These are phyloP conservation scores for Tricholoma flavovirens DNA, from an alignment of 768 basidiomycete species.

Conservation along the genomic window DNA sequence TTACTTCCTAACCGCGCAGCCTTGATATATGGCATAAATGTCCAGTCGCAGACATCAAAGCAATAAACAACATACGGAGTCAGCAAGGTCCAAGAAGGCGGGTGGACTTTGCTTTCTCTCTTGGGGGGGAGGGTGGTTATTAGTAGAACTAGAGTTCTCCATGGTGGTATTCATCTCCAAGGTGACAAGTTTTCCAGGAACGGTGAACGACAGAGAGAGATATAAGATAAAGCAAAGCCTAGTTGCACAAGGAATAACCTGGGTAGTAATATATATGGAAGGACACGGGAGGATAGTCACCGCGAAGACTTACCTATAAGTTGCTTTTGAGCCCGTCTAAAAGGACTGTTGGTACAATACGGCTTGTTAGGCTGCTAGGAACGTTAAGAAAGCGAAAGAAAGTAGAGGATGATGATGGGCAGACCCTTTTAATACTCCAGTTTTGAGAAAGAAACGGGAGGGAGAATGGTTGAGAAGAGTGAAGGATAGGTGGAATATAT, in stretches of 20 bases:
- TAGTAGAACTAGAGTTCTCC: constrained; percentile 69
- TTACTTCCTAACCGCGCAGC: constrained; percentile 81
- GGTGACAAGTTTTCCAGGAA: constrained; percentile 47
- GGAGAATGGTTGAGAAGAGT: constrained; percentile 25
- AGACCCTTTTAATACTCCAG: constrained; percentile 48
- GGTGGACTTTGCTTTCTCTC: constrained; percentile 84
- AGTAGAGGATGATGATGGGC: constrained; percentile 16
- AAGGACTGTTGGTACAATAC: constrained; percentile 79
- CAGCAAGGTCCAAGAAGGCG: constrained; percentile 89
- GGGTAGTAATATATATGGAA: constrained; percentile 15
- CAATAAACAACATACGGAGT: constrained; percentile 60
- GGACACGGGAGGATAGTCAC: constrained; percentile 19
- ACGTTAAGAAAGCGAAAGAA: constrained; percentile 15
- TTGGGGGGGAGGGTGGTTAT: constrained; percentile 62
- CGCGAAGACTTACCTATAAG: constrained; percentile 52
- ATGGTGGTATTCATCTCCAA: constrained; percentile 63
- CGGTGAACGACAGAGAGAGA: constrained; percentile 51
- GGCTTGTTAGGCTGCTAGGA: constrained; percentile 38
- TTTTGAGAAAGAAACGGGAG: constrained; percentile 28
- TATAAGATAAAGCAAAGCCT: constrained; percentile 49
- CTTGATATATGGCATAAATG: constrained; percentile 33
- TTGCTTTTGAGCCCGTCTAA: constrained; percentile 74
- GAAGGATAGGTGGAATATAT: constrained; percentile 38
- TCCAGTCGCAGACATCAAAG: constrained; percentile 10
- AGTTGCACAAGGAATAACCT: constrained; percentile 67